These are phyloP conservation scores for Lasiodiplodia citricola DNA, from an alignment of 2,329 filamentous ascomycete species.

Conservation along the genomic window DNA sequence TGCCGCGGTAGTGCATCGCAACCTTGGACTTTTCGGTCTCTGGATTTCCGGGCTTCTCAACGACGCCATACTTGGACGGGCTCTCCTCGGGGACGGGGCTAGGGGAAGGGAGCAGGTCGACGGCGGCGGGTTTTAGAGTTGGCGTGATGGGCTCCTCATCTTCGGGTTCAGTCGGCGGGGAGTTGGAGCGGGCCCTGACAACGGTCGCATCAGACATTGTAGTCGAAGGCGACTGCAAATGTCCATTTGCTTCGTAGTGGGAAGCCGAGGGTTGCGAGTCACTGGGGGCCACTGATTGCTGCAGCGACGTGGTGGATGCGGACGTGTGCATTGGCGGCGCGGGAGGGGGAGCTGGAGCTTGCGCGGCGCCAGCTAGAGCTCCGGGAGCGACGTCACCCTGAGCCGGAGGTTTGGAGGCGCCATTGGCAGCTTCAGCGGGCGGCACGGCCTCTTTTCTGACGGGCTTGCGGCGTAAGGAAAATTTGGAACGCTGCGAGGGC, in stretches of 20 bases:
- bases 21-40: constrained; percentile 10
- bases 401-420: not conserved
- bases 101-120: constrained; percentile 26
- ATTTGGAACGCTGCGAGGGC: constrained; percentile 3
- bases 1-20: constrained; percentile 40
- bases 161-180: constrained; percentile 23
- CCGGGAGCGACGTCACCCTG: constrained; percentile 4
- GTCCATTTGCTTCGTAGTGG: not conserved
- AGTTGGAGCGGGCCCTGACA: constrained; percentile 17
- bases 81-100: constrained; percentile 28
- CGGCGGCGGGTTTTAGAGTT: constrained; percentile 21
- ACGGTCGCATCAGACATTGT: constrained; percentile 17
- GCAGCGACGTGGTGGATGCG: constrained; percentile 6
- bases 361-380: constrained; percentile 11
- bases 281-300: not conserved
- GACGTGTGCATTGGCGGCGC: constrained; percentile 3
- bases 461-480: constrained; percentile 26
- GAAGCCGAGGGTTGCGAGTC: constrained; percentile 8
- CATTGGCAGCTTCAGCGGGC: not conserved
- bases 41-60: constrained; percentile 18
- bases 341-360: constrained; percentile 8
- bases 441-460: constrained; percentile 13
- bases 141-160: constrained; percentile 27
- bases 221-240: not conserved
- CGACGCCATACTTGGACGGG: constrained; percentile 30